Base-by-base conservation (phyloP, 177 flowering plant species). In the Vitis hybrid region DNA sequence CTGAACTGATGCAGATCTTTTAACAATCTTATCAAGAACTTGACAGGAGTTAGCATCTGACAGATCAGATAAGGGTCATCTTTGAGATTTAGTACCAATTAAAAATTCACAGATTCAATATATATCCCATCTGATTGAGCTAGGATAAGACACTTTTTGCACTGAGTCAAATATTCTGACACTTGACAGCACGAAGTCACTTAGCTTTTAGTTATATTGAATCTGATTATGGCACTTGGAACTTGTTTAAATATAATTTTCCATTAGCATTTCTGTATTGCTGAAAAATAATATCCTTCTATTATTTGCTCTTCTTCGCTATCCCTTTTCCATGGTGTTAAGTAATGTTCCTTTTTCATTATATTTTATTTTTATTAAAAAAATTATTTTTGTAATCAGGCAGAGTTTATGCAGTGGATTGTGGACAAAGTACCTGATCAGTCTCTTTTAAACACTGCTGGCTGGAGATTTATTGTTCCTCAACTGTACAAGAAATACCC, bases 401-500 rank as follows among this genome's bases (percentile, higher is more conserved):
- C 96, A 69, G 85, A 79, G 15, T 77, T 82, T 76, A 83, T 95
- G 98, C 85, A 82, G 10, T 93, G 98, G 99, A 79, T 78, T 65
- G 89, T 95, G 71, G 93, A 93, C 68, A 81, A 88, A 71, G 70
- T 93, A 55, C 94, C 97, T 12, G 93, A 93, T 61, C 94, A 91
- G 76, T 81, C 90, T 76, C 82, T 91, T 65, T 66, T 95, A 68
- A 95, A 93, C 82, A 95, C 99, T 54, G 96, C 94, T 75, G 86
- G 87, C 63, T 95, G 98, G 98, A 90, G 85, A 81, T 90, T 78
- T 73, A 79, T 95, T 64, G 67, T 95, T 78, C 99, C 99, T 66
- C 91, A 88, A 74, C 77, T 95, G 66, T 95, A 93, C 88, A 87
- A 73, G 83, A 83, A 82, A 71, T 95, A 91, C 73, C 99, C 99